Conservation (phyloP, 257 asterid species). For the Apocynum venetum region DNA sequence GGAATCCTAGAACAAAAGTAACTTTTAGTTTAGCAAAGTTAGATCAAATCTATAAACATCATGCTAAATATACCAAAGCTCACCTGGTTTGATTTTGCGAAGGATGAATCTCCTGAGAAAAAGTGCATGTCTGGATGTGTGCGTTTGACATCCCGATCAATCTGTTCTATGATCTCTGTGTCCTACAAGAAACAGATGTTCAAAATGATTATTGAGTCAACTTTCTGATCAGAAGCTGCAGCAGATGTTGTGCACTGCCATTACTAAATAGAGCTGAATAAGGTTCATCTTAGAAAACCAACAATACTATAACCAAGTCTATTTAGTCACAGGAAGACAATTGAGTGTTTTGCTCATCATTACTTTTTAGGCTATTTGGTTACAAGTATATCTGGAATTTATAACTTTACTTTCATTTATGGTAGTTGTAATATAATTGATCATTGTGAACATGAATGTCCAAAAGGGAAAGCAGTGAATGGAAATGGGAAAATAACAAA, state of each 20-base stretch:
- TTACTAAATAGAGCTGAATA: not conserved
- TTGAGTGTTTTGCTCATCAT: not conserved
- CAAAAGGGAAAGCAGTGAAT: not conserved
- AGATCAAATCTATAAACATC: conserved; percentile 2
- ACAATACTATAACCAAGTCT: not conserved
- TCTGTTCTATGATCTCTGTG: conserved; percentile 86
- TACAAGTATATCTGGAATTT: not conserved
- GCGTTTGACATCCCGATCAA: conserved; percentile 93
- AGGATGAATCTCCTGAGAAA: conserved; percentile 80
- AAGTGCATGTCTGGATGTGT: conserved; percentile 96
- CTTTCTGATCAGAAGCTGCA: not conserved
- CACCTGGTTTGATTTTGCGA: conserved; percentile 83
- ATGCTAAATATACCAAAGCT: conserved; percentile 18
- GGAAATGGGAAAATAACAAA: not conserved
- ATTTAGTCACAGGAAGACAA: not conserved
- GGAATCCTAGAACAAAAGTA: conserved; percentile 57
- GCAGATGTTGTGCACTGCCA: not conserved
- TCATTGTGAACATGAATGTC: not conserved
- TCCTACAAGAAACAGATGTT: conserved; percentile 38
- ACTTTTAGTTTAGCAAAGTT: conserved; percentile 11
- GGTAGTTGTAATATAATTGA: not conserved
- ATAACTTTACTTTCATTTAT: not conserved
- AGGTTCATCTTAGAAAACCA: not conserved
- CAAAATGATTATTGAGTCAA: not conserved
- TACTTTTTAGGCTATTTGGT: not conserved